Evolutionary conservation across 2,329 filamentous ascomycete genomes (phyloP), one percentile per base, ranked within the genome.

Genomic region (Sclerotinia spermophila): DNA sequence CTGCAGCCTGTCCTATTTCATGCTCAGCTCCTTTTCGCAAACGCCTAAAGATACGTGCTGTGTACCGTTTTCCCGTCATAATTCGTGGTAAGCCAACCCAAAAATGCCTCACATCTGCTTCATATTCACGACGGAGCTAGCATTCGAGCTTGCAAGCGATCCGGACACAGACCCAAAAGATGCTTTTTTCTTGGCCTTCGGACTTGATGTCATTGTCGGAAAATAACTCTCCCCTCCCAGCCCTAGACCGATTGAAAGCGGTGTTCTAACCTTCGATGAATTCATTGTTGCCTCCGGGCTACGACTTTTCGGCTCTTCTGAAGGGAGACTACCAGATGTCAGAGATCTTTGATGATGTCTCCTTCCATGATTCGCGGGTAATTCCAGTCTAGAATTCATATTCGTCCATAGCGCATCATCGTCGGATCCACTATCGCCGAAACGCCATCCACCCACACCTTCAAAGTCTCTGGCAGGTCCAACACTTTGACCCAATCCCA

Each of bases 381-480:
- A 77, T 72, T 86, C 84, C 11, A 86, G 80, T 17, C 84, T 80
- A 1, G 84, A 85, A 74, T 86, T 86, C 72, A 86, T 85, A 59
- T 82, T 83, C 27, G 82, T 83, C 85, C 85, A 87, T 44, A 82
- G 75, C 6, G 75, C 78, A 45, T 81, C 80, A 21, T 81, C 80
- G 51, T 84, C 76, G 11, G 69, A 76, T 21, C 69, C 75, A 75
- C 69, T 78, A 74, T 80, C 79, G 75, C 75, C 80, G 2, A 87
- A 73, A 62, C 86, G 81, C 86, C 86, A 89, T 3, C 87, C 87
- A 27, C 87, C 87, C 2, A 89, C 79, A 11, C 87, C 87, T 74
- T 89, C 87, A 73, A 85, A 89, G 75, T 89, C 87, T 42, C 87
- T 81, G 68, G 85, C 83, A 5, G 85, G 79, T 0, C 86, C 86